A percentile compares a stretch with the other conserved stretches of the same genome.
Evolutionary conservation across 2,329 filamentous ascomycete species (phyloP).

Genomic region (Colletotrichum sp.): DNA sequence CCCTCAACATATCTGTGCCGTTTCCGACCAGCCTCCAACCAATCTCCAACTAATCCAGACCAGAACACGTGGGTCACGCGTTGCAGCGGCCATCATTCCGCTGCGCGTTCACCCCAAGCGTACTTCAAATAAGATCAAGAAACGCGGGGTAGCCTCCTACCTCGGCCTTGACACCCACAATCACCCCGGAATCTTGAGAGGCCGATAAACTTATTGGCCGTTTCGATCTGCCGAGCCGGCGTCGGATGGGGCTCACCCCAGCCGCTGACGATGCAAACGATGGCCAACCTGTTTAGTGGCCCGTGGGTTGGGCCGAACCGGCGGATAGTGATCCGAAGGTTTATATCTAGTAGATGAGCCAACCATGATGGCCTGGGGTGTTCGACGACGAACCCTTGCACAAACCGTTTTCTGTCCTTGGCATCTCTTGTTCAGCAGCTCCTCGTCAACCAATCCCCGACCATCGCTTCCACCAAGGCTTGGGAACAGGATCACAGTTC

Average conservation of each 20-base stretch:
- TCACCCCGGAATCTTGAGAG: not conserved
- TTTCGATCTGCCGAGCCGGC: not conserved
- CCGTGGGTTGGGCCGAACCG: not conserved
- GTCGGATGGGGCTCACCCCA: not conserved
- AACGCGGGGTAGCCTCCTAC: constrained; percentile 7
- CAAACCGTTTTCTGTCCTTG: not conserved
- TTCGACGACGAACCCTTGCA: not conserved
- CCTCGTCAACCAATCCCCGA: not conserved
- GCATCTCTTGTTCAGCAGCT: not conserved
- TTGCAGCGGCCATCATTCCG: constrained; percentile 1
- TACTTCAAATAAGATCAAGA: not conserved
- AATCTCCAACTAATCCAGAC: not conserved
- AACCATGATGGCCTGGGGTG: not conserved
- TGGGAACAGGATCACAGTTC: not conserved
- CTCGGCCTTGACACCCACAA: not conserved
- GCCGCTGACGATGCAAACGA: not conserved
- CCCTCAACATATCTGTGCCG: not conserved
- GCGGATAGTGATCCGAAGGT: not conserved
- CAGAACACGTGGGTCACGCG: not conserved
- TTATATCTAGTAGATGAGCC: not conserved
- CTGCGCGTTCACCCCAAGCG: not conserved
- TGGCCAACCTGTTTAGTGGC: not conserved
- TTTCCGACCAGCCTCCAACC: not conserved
- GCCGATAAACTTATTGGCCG: not conserved
- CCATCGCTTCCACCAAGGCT: not conserved